Conservation (phyloP, 148 eudicot genomes). For the Vaccinium corymbosum region DNA sequence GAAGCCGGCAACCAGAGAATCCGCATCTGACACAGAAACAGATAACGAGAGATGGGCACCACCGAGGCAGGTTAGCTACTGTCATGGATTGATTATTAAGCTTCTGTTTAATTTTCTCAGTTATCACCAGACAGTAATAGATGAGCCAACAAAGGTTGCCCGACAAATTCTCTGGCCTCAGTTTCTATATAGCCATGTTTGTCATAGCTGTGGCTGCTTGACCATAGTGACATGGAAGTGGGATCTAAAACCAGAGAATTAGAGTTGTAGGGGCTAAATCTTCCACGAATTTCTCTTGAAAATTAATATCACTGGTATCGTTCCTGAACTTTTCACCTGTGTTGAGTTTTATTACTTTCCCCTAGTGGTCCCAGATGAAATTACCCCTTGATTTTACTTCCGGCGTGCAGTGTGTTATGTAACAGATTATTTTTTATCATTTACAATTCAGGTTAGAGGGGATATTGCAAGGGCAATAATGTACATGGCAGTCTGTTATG, state of each 20-base stretch:
- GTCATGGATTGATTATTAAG: background rate
- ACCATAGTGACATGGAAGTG: background rate
- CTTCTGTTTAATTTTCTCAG: background rate
- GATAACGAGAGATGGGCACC: conserved; percentile 51
- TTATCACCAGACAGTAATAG: background rate
- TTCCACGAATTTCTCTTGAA: background rate
- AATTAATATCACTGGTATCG: background rate
- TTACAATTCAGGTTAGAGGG: conserved; percentile 44
- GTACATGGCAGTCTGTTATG: conserved; percentile 63
- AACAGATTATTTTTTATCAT: background rate
- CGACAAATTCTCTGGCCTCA: background rate
- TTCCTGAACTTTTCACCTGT: background rate
- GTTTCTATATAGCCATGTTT: background rate
- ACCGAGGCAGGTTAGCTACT: conserved; percentile 34
- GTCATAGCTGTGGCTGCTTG: background rate
- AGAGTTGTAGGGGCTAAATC: background rate
- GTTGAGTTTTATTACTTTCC: background rate
- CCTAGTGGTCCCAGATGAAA: background rate
- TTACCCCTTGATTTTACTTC: background rate
- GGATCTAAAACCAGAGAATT: background rate
- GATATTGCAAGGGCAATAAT: conserved; percentile 59
- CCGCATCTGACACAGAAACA: conserved; percentile 54
- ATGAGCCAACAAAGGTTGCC: background rate
- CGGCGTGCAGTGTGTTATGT: background rate
- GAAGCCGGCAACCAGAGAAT: conserved; percentile 56